phyloP scores from a whole-genome alignment of 371 early-diverging fungal genomes.

The Mucor plumbeus region DNA sequence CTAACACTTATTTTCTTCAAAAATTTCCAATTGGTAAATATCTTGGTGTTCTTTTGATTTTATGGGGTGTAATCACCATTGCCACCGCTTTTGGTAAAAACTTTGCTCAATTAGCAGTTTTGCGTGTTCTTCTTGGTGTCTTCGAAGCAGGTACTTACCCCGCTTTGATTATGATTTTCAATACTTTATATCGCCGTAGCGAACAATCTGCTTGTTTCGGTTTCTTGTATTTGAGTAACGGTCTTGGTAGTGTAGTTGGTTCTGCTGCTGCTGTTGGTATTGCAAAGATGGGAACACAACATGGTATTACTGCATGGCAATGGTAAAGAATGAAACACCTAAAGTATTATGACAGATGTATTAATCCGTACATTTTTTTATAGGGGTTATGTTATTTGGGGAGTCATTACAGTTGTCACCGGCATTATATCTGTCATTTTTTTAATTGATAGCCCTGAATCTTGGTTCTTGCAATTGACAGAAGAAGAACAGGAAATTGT shows the following conservation, averaged over 20 bases:
- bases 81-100: slow-evolving; percentile 23
- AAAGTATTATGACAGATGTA: not conserved
- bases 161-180: slow-evolving; percentile 30
- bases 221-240: slow-evolving; percentile 24
- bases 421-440: slow-evolving; percentile 29
- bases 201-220: slow-evolving; percentile 38
- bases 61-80: slow-evolving; percentile 30
- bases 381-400: slow-evolving; percentile 41
- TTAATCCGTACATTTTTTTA: not conserved
- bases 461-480: slow-evolving; percentile 23
- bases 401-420: slow-evolving; percentile 16
- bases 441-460: slow-evolving; percentile 27
- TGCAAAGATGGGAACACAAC: slow-evolving; percentile 21
- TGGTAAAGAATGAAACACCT: slow-evolving; percentile 11
- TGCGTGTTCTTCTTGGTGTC: slow-evolving; percentile 37
- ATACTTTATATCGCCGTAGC: slow-evolving; percentile 32
- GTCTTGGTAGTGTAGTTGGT: slow-evolving; percentile 17
- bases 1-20: slow-evolving; percentile 42
- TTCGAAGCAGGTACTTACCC: slow-evolving; percentile 45
- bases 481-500: slow-evolving; percentile 33
- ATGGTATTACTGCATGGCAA: slow-evolving; percentile 27
- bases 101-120: slow-evolving; percentile 34
- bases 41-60: slow-evolving; percentile 28
- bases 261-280: slow-evolving; percentile 25
- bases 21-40: slow-evolving; percentile 38